Conservation (phyloP, 129 eudicot species). For the Tanacetum coccineum region DNA sequence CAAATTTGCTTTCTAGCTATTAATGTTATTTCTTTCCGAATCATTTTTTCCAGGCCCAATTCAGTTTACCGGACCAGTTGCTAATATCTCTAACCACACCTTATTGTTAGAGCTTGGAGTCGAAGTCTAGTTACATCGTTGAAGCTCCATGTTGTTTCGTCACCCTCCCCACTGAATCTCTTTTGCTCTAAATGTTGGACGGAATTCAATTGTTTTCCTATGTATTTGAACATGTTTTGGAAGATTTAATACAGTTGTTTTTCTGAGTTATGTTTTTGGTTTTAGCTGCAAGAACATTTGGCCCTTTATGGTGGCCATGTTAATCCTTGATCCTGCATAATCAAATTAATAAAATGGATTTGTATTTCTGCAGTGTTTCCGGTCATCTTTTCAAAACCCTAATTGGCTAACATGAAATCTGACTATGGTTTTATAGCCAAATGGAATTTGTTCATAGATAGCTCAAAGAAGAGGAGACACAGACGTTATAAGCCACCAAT, state of each 20-base stretch:
- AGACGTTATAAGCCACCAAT: too few relatives aligned
- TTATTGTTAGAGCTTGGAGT: constrained; percentile 85
- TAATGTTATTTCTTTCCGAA: not conserved
- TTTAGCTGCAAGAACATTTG: constrained; percentile 14
- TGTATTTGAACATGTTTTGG: constrained; percentile 11
- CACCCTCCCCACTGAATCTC: not conserved
- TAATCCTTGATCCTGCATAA: constrained; percentile 3
- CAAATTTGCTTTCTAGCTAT: not conserved
- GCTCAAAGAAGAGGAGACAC: too few relatives aligned
- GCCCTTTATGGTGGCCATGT: not conserved
- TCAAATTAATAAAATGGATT: not conserved
- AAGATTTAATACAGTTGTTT: constrained; percentile 3
- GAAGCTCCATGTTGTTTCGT: not conserved
- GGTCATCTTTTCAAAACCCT: too few relatives aligned
- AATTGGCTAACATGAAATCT: too few relatives aligned
- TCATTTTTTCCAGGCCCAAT: constrained; percentile 61
- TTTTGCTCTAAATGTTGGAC: constrained; percentile 9
- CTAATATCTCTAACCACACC: constrained; percentile 68
- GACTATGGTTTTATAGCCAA: too few relatives aligned
- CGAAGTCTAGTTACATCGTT: constrained; percentile 32
- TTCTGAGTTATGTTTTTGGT: not conserved
- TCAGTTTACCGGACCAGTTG: constrained; percentile 77
- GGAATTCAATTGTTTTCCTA: constrained; percentile 3
- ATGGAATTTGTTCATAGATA: too few relatives aligned
- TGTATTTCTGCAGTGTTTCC: not conserved